These are phyloP conservation scores for Xerocomellus amylosporus DNA, from an alignment of 768 basidiomycete genomes.

Conservation along the genomic window DNA sequence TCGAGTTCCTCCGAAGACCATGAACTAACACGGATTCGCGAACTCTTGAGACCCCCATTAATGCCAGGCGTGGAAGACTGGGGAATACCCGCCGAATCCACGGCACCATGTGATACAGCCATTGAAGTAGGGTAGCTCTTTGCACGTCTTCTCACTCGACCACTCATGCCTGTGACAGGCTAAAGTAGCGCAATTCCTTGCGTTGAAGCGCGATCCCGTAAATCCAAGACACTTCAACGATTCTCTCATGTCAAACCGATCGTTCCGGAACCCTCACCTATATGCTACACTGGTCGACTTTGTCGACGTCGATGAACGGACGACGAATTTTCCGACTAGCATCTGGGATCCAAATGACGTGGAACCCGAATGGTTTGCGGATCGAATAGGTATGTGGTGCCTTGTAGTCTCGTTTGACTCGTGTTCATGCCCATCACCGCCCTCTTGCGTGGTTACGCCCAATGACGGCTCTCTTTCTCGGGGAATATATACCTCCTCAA, in stretches of 20 bases:
- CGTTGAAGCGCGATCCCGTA: conserved; percentile 58
- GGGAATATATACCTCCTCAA: conserved; percentile 22
- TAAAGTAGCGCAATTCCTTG: conserved; percentile 77
- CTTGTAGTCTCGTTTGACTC: conserved; percentile 11
- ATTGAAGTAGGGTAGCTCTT: conserved; percentile 47
- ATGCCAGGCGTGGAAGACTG: conserved; percentile 67
- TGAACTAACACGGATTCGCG: conserved; percentile 54
- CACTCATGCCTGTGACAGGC: conserved; percentile 43
- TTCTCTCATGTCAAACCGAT: conserved; percentile 86
- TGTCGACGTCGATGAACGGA: conserved; percentile 83
- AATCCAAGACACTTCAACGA: conserved; percentile 92
- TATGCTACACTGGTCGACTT: conserved; percentile 95
- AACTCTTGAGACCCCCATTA: conserved; percentile 57
- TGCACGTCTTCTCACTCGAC: neutral
- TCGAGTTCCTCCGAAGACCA: conserved; percentile 32
- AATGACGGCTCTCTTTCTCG: neutral
- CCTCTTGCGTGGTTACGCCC: conserved; percentile 7
- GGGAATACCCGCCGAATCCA: conserved; percentile 67
- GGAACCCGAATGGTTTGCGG: conserved; percentile 69
- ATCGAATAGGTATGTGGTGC: conserved; percentile 65
- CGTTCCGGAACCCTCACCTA: conserved; percentile 96
- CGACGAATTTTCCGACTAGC: conserved; percentile 72
- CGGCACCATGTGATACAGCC: conserved; percentile 55
- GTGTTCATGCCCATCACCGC: conserved; percentile 27
- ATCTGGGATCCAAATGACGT: conserved; percentile 74